Evolutionary conservation across 805 yeast species (phyloP), one percentile per base, ranked within the genome.

Genomic region (Schizosaccharomyces lindneri): DNA sequence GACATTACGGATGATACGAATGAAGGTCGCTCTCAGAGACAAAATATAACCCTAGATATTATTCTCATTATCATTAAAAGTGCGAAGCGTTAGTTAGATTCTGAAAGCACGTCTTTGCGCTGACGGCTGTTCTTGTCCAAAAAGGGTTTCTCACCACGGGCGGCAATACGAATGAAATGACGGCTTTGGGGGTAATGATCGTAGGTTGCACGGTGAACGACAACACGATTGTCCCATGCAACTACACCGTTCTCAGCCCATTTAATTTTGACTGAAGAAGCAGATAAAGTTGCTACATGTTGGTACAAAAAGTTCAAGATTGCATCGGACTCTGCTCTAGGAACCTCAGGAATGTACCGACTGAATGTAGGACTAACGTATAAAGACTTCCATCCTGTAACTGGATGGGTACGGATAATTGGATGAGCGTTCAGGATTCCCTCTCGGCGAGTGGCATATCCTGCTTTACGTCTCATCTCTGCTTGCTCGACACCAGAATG

Each of bases 181-280:
- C 32, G 32, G 32, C 5, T 31, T 31, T 31, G 32, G 7, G 51
- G 51, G 9, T 46, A 19, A 21, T 46, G 84, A 69, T 85, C 90
- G 59, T 80, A 75, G 36, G 81, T 74, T 17, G 87, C 87, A 17
- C 86, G 75, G 69, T 85, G 90, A 41, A 79, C 71, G 15, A 81
- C 77, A 66, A 85, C 74, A 70, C 90, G 78, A 75, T 84, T 84
- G 68, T 85, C 90, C 89, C 89, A 84, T 31, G 83, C 73, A 43
- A 81, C 85, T 57, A 84, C 85, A 0, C 89, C 75, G 46, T 78
- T 78, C 32, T 82, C 82, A 68, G 82, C 86, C 84, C 87, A 84
- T 60, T 71, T 75, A 5, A 85, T 86, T 68, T 89, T 77, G 63
- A 83, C 72, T 66, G 84, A 89, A 63, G 84, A 74, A 70, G 85